Conservation (phyloP, 768 basidiomycete species). For the Coprinellus aureogranulatus region DNA sequence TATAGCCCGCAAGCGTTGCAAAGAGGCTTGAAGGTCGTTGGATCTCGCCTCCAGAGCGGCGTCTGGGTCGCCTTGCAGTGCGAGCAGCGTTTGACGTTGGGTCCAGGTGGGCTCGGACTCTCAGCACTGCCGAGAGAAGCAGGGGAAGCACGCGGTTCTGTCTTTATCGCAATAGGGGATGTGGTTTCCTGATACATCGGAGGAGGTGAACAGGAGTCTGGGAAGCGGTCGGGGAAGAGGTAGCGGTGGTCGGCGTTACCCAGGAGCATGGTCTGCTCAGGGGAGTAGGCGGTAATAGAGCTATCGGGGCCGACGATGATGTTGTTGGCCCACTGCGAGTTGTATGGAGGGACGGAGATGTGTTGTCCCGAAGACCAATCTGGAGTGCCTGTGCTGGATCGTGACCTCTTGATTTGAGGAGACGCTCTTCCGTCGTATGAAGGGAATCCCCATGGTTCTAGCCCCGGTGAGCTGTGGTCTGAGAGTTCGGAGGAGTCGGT, state of each 20-base stretch:
- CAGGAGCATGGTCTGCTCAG: constrained; percentile 20
- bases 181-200: constrained; percentile 20
- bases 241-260: constrained; percentile 14
- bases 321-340: constrained; percentile 24
- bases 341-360: constrained; percentile 26
- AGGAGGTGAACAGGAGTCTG: constrained; percentile 31
- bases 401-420: constrained; percentile 4
- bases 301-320: constrained; percentile 24
- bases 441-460: constrained; percentile 1
- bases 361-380: constrained; percentile 14
- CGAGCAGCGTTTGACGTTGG: constrained; percentile 39
- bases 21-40: constrained; percentile 40
- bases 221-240: constrained; percentile 29
- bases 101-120: constrained; percentile 21
- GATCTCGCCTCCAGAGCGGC: constrained; percentile 49
- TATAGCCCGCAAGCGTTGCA: constrained; percentile 51
- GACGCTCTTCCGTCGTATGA: background rate
- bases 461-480: constrained; percentile 6
- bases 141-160: constrained; percentile 19
- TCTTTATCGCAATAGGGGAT: constrained; percentile 17
- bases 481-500: constrained; percentile 6
- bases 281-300: constrained; percentile 23
- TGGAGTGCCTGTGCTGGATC: constrained; percentile 9
- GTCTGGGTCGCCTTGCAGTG: constrained; percentile 48
- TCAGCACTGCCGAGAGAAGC: constrained; percentile 18